Evolutionary conservation across 345 rosid species (phyloP), one percentile per base, ranked within the genome.

Genomic region (Trapa bicornis): DNA sequence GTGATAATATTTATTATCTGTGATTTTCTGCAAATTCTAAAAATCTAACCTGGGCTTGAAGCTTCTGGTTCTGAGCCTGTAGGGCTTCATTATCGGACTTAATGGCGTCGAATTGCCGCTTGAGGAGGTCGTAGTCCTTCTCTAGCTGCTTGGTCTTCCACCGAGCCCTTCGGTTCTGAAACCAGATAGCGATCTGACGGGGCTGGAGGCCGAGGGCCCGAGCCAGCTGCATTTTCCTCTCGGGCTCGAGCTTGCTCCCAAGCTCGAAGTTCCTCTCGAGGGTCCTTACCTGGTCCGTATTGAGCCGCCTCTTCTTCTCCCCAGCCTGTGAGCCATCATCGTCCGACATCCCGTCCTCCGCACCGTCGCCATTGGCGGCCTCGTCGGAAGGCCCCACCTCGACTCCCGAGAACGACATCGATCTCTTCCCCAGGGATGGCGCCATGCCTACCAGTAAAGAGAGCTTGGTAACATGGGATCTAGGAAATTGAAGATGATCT

Each of bases 61-160:
- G 89, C 66, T 84, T 85, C 58, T 84, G 93, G 84, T 95, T 91
- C 48, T 87, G 97, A 58, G 92, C 81, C 81, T 83, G 91, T 60
- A 94, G 97, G 48, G 82, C 75, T 71, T 87, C 90, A 42, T 89
- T 89, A 72, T 87, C 89, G 53, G 89, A 83, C 82, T 94, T 94
- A 63, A 89, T 69, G 11, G 83, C 81, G 45, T 95, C 97, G 61
- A 77, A 87, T 61, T 89, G 96, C 79, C 82, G 76, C 71, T 87
- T 91, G 36, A 95, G 96, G 35, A 84, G 77, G 75, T 91, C 96
- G 65, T 91, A 89, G 70, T 95, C 97, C 81, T 86, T 94, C 83
- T 94, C 99, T 0, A 94, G 87, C 65, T 95, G 97, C 75, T 95
- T 89, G 52, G 96, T 91, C 74, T 95, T 91, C 99, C 96, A 95